Percentiles rank a stretch among this genome's conserved stretches.
phyloP scores from a whole-genome alignment of 768 basidiomycete genomes.

The Tephrocybe sp. region DNA sequence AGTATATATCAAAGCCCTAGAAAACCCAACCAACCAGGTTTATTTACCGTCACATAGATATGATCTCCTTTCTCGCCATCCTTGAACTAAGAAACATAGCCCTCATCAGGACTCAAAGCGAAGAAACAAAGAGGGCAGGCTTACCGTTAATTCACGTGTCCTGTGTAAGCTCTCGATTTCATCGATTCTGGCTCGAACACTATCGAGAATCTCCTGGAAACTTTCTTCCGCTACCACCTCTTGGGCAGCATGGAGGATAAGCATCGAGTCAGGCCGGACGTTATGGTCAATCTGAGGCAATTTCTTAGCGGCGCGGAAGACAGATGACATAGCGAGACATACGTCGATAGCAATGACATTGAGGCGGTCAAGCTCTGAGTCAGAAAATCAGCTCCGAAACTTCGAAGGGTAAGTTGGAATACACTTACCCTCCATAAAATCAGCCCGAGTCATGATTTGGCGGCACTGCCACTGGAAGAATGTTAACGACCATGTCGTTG shows the following conservation, averaged over 20 bases:
- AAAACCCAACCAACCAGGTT: conserved; percentile 36
- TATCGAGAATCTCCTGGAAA: conserved; percentile 75
- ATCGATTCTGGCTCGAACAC: conserved; percentile 74
- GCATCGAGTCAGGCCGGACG: conserved; percentile 77
- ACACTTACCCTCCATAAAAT: conserved; percentile 71
- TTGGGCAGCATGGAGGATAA: conserved; percentile 70
- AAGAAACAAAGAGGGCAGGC: not conserved
- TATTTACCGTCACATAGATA: conserved; percentile 58
- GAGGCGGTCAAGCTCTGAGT: conserved; percentile 58
- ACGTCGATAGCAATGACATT: conserved; percentile 83
- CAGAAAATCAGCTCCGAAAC: not conserved
- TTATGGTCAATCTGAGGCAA: conserved; percentile 59
- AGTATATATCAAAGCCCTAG: conserved; percentile 13
- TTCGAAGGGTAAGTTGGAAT: not conserved
- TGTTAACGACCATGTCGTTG: not conserved
- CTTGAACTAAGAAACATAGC: conserved; percentile 37
- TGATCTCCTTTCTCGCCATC: conserved; percentile 45
- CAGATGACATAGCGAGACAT: conserved; percentile 19
- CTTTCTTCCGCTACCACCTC: conserved; percentile 70
- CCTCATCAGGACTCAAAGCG: conserved; percentile 14
- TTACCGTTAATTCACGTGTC: conserved; percentile 73
- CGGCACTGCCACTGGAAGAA: conserved; percentile 42
- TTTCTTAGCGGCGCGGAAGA: not conserved
- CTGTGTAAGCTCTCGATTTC: conserved; percentile 85
- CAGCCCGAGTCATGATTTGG: conserved; percentile 81